Evolutionary conservation across 345 rosid species (phyloP).

Genomic region (Eutrema yunnanense): DNA sequence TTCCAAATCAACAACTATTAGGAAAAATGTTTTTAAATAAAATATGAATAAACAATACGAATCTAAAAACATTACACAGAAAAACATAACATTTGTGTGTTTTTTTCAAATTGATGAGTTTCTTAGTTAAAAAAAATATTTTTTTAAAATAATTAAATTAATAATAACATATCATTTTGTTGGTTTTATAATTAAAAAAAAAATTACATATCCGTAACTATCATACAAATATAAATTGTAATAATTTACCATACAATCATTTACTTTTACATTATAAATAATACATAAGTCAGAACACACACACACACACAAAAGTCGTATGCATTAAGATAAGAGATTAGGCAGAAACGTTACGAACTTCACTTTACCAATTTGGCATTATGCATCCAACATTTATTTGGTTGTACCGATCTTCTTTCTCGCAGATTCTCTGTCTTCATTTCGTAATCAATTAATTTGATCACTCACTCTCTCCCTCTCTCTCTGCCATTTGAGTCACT

Average conservation of each 20-base stretch:
- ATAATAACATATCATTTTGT: not conserved
- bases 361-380: constrained; percentile 22
- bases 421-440: constrained; percentile 12
- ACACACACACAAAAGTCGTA: not conserved
- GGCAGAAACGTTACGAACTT: not conserved
- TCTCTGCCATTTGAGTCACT: not conserved
- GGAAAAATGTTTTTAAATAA: not conserved
- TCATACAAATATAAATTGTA: not conserved
- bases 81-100: not conserved
- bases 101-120: not conserved
- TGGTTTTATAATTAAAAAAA: not conserved
- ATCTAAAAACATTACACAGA: not conserved
- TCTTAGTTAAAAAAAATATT: not conserved
- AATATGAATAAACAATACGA: not conserved
- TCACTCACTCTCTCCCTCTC: constrained; percentile 6
- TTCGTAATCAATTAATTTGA: not conserved
- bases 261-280: not conserved
- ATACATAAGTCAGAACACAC: not conserved
- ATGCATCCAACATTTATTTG: constrained; percentile 9
- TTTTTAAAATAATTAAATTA: not conserved
- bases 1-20: not conserved
- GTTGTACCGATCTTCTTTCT: constrained; percentile 13
- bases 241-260: not conserved
- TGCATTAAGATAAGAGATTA: not conserved
- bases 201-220: not conserved